These are phyloP conservation scores for Lactarius indigo DNA, from an alignment of 768 basidiomycete genomes.

Conservation along the genomic window DNA sequence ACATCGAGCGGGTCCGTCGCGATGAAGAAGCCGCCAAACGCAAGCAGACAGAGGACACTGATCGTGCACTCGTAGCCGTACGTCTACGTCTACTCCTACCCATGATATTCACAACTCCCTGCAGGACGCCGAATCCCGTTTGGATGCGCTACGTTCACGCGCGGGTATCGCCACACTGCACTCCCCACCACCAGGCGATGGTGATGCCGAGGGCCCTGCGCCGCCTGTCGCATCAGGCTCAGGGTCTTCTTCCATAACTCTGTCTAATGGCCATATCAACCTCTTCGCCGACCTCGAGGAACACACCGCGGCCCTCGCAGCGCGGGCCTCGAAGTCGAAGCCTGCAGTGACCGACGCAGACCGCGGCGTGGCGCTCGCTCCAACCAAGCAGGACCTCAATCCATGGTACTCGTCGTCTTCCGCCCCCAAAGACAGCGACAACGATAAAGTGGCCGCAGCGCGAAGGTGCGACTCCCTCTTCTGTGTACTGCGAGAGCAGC, in stretches of 20 bases:
- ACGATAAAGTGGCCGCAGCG: slow-evolving; percentile 28
- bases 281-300: slow-evolving; percentile 79
- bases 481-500: neutral
- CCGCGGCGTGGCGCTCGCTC: slow-evolving; percentile 70
- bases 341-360: slow-evolving; percentile 47
- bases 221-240: slow-evolving; percentile 4
- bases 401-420: slow-evolving; percentile 65
- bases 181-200: neutral
- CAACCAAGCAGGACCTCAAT: slow-evolving; percentile 69
- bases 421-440: slow-evolving; percentile 19
- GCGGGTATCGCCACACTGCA: slow-evolving; percentile 40
- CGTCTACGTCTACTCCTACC: slow-evolving; percentile 27
- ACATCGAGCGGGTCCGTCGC: slow-evolving; percentile 72
- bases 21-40: slow-evolving; percentile 78
- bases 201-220: slow-evolving; percentile 27
- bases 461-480: slow-evolving; percentile 21
- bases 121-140: slow-evolving; percentile 79
- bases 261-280: slow-evolving; percentile 69
- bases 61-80: slow-evolving; percentile 67
- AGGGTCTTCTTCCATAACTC: slow-evolving; percentile 25
- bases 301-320: slow-evolving; percentile 45
- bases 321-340: slow-evolving; percentile 43
- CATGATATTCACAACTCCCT: slow-evolving; percentile 10
- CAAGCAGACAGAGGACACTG: slow-evolving; percentile 68
- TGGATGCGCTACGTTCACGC: slow-evolving; percentile 58